Base-by-base conservation (phyloP, 2,329 filamentous ascomycete genomes). In the Penicillium polonicum region DNA sequence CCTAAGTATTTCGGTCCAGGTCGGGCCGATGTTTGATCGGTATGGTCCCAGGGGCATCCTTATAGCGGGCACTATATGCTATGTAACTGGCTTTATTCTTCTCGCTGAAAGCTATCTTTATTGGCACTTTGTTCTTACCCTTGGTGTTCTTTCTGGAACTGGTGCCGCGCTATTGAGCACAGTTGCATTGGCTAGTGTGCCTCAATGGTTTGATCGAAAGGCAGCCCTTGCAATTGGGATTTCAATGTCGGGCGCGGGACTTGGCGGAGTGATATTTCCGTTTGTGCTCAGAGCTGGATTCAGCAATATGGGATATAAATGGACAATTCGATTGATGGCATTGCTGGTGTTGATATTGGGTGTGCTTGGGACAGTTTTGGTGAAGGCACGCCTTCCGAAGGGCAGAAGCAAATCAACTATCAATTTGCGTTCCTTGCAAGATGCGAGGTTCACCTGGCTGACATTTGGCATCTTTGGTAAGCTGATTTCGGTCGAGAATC, bases 21-120 rank as follows among this genome's bases (percentile, higher is more conserved):
- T 80, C 7, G 80, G 81, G 0, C 80, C 80, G 0, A 62, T 83
- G n/a, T 80, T 82, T 59, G 80, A 83, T 56, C 71, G 72, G 0
- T 78, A 81, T 51, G 81, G 80, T 0, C 78, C 80, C 0, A 73
- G 71, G 4, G 64, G 75, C 21, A 72, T 82, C 13, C 72, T 75
- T 1, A 69, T 77, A 4, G 58, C 71, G 0, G 79, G 79, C 1
- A 73, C 74, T 4, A 66, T 61, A 1, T 63, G 71, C 1, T 79
- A 78, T 42, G 63, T 79, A 0, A 66, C 73, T 3, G 74, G 75
- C 51, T 72, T 82, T 35, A 70, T 82, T 27, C 60, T 82, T 15
- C 70, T 82, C 33, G 81, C 77, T 0, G 76, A 82, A 51, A 82
- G 80, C 59, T 70, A 61, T 15, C 57, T 64, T 15, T 82, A 82